Evolutionary conservation across 2,329 filamentous ascomycete species (phyloP).

Genomic region (Dactylonectria estremocensis): DNA sequence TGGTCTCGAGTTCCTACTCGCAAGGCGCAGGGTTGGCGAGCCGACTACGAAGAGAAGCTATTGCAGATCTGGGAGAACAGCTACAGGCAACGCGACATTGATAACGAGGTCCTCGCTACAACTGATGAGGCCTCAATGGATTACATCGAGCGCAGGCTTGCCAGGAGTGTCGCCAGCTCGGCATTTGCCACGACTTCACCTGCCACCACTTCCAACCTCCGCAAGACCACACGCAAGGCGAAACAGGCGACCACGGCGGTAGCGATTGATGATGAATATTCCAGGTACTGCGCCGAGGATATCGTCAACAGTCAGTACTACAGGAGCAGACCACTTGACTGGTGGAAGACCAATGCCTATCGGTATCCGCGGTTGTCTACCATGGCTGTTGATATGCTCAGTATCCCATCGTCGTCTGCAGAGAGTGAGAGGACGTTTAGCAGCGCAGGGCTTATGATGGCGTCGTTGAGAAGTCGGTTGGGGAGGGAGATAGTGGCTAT

Average conservation of each 20-base stretch:
- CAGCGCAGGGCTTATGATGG: slow-evolving; percentile 4
- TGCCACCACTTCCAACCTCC: not conserved
- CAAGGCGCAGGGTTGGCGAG: slow-evolving; percentile 4
- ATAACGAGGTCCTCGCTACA: slow-evolving; percentile 5
- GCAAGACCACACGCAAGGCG: not conserved
- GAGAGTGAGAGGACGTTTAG: slow-evolving; percentile 10
- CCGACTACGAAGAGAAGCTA: slow-evolving; percentile 6
- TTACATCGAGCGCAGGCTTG: slow-evolving; percentile 12
- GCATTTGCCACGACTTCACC: not conserved
- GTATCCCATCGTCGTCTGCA: slow-evolving; percentile 4
- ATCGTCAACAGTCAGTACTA: slow-evolving; percentile 1
- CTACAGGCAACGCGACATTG: slow-evolving; percentile 1
- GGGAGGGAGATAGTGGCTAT: slow-evolving; percentile 13
- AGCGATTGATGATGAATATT: slow-evolving; percentile 3
- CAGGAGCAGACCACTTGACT: slow-evolving; percentile 1
- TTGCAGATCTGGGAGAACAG: slow-evolving; percentile 11
- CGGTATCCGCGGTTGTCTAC: not conserved
- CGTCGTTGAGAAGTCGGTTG: slow-evolving; percentile 7
- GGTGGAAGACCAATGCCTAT: slow-evolving; percentile 4
- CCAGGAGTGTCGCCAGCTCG: not conserved
- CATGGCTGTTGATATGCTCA: slow-evolving; percentile 13
- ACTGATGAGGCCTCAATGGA: slow-evolving; percentile 5
- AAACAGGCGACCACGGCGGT: not conserved
- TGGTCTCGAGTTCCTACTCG: slow-evolving; percentile 11
- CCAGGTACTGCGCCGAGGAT: not conserved